Evolutionary conservation across 495 filamentous ascomycete species (phyloP).

Genomic region (Penicillium desertorum): DNA sequence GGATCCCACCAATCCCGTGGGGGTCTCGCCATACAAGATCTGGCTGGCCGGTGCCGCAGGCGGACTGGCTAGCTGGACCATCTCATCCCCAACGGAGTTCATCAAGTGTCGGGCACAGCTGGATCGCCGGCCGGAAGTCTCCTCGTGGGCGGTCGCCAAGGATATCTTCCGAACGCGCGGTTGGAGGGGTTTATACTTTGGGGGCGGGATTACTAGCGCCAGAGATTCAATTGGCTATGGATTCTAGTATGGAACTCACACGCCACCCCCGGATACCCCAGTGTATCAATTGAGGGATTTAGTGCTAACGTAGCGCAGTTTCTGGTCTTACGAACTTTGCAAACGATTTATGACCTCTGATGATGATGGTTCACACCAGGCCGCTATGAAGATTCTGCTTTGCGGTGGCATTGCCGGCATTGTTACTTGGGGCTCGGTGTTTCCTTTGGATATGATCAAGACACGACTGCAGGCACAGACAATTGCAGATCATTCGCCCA

Average conservation of each 20-base stretch:
- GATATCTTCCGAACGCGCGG: slow-evolving; percentile 62
- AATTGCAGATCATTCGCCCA: slow-evolving; percentile 23
- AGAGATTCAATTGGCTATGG: slow-evolving; percentile 87
- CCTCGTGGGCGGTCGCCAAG: slow-evolving; percentile 61
- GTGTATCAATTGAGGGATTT: slow-evolving; percentile 12
- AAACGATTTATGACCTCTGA: slow-evolving; percentile 52
- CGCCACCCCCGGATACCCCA: slow-evolving; percentile 14
- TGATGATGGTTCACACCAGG: slow-evolving; percentile 41
- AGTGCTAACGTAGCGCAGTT: slow-evolving; percentile 45
- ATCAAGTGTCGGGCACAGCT: slow-evolving; percentile 84
- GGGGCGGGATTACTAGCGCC: slow-evolving; percentile 73
- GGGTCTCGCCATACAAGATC: slow-evolving; percentile 46
- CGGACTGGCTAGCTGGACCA: slow-evolving; percentile 75
- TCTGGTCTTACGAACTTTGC: slow-evolving; percentile 79
- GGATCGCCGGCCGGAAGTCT: slow-evolving; percentile 37
- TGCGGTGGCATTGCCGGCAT: slow-evolving; percentile 85
- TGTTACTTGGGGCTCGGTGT: slow-evolving; percentile 81
- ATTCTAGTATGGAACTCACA: slow-evolving; percentile 64
- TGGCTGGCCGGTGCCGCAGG: slow-evolving; percentile 75
- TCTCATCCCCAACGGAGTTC: slow-evolving; percentile 82
- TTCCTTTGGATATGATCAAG: slow-evolving; percentile 87
- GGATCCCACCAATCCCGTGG: slow-evolving; percentile 41
- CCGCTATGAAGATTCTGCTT: slow-evolving; percentile 65
- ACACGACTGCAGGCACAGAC: slow-evolving; percentile 76
- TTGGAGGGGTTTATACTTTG: slow-evolving; percentile 69